These are phyloP conservation scores for Dactylorhiza incarnata DNA, from an alignment of 106 monocot species.

Conservation along the genomic window DNA sequence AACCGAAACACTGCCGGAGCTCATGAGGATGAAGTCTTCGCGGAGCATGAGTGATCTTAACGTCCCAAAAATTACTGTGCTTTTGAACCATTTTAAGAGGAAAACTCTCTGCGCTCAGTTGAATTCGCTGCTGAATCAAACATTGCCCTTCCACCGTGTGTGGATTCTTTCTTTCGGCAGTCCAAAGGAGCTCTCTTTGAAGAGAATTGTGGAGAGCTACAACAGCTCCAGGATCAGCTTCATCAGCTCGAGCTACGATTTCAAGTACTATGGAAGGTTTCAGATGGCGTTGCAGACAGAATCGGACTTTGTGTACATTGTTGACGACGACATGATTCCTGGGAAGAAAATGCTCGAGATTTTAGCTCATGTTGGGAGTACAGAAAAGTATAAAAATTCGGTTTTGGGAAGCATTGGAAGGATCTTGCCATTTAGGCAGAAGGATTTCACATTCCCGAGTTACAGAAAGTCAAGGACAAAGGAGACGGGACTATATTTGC, in stretches of 20 bases:
- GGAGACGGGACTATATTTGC: slow-evolving; percentile 88
- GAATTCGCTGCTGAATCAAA: slow-evolving; percentile 74
- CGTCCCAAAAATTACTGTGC: slow-evolving; percentile 76
- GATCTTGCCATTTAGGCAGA: slow-evolving; percentile 89
- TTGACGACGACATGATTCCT: slow-evolving; percentile 98
- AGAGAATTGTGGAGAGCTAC: slow-evolving; percentile 76
- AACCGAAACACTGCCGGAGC: slow-evolving; percentile 67
- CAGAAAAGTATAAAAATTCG: slow-evolving; percentile 82
- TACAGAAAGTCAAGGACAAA: slow-evolving; percentile 92
- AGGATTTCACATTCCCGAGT: slow-evolving; percentile 94
- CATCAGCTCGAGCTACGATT: slow-evolving; percentile 86
- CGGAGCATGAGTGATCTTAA: slow-evolving; percentile 37
- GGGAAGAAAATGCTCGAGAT: slow-evolving; percentile 91
- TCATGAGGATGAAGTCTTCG: slow-evolving; percentile 72
- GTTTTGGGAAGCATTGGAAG: slow-evolving; percentile 95
- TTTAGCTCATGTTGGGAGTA: slow-evolving; percentile 76
- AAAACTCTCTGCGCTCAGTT: slow-evolving; percentile 91
- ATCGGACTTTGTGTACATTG: slow-evolving; percentile 86
- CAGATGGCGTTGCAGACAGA: slow-evolving; percentile 96
- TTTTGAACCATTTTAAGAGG: slow-evolving; percentile 94
- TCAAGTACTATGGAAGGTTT: slow-evolving; percentile 97
- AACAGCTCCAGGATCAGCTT: slow-evolving; percentile 92
- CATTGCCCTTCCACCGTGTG: slow-evolving; percentile 86
- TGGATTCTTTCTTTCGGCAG: slow-evolving; percentile 97
- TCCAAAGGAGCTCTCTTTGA: slow-evolving; percentile 68